Evolutionary conservation across 768 basidiomycete genomes (phyloP).

Genomic region (Rhizopogon roseolus): DNA sequence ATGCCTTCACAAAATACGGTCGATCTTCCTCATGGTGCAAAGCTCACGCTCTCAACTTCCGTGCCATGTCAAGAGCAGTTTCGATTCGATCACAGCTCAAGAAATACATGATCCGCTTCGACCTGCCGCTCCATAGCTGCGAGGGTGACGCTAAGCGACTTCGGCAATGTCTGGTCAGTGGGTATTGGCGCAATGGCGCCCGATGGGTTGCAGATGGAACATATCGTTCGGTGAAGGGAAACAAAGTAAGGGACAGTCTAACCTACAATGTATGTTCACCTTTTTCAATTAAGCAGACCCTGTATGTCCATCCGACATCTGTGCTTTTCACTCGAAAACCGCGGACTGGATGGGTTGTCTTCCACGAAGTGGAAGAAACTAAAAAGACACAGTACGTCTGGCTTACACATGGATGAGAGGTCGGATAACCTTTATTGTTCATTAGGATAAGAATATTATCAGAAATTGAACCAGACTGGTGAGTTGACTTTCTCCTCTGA

Average conservation of each 20-base stretch:
- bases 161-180: constrained; percentile 84
- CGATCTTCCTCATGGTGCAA: constrained; percentile 92
- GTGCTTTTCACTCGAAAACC: constrained; percentile 93
- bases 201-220: constrained; percentile 91
- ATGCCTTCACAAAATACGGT: constrained; percentile 82
- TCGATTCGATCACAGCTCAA: constrained; percentile 93
- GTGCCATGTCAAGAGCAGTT: constrained; percentile 89
- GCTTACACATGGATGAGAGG: too few species aligned
- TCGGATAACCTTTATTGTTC: constrained; percentile 8
- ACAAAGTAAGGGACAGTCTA: constrained; percentile 49
- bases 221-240: constrained; percentile 83
- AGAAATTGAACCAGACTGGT: constrained; percentile 96
- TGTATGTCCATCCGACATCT: constrained; percentile 92
- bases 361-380: constrained; percentile 95
- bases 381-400: constrained; percentile 80
- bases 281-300: constrained; percentile 40
- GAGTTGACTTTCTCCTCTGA: constrained; percentile 9
- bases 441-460: constrained; percentile 86
- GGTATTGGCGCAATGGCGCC: constrained; percentile 93
- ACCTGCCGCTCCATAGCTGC: constrained; percentile 78
- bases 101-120: constrained; percentile 92
- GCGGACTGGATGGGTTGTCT: constrained; percentile 88
- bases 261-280: not conserved
- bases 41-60: constrained; percentile 86
- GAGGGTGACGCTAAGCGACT: constrained; percentile 82